Evolutionary conservation across 2,329 filamentous ascomycete genomes (phyloP).

Genomic region (Colletotrichum trifolii): DNA sequence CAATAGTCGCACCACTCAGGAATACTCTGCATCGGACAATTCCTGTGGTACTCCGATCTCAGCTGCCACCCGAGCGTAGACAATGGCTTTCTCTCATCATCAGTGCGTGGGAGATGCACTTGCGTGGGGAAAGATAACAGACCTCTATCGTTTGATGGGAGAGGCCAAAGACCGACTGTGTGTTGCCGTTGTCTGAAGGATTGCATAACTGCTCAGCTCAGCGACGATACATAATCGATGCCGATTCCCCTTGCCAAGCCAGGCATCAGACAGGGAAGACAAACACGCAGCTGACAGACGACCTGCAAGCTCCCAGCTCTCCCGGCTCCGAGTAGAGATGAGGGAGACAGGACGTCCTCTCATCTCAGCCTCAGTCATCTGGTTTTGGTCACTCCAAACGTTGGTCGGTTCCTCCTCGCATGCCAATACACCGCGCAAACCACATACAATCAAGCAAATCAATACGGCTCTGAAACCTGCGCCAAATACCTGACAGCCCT

Average conservation of each 20-base stretch:
- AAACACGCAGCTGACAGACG: conserved; percentile 14
- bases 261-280: conserved; percentile 10
- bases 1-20: conserved; percentile 8
- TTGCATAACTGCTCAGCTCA: neutral
- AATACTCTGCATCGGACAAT: conserved; percentile 27
- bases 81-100: conserved; percentile 11
- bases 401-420: conserved; percentile 20
- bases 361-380: conserved; percentile 17
- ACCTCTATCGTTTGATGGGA: conserved; percentile 13
- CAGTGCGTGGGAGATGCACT: conserved; percentile 11
- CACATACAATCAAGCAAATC: conserved; percentile 3
- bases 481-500: conserved; percentile 1
- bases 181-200: too few relatives aligned
- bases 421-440: conserved; percentile 16
- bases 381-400: conserved; percentile 6
- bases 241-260: conserved; percentile 24
- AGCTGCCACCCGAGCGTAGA: conserved; percentile 26
- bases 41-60: conserved; percentile 26
- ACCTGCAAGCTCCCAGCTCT: too few relatives aligned
- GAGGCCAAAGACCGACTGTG: neutral
- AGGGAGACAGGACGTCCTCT: conserved; percentile 1
- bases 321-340: conserved; percentile 6
- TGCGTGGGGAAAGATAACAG: conserved; percentile 5
- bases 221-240: conserved; percentile 7
- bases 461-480: neutral